Base-by-base conservation (phyloP, 257 asterid genomes). In the Solanum etuberosum region DNA sequence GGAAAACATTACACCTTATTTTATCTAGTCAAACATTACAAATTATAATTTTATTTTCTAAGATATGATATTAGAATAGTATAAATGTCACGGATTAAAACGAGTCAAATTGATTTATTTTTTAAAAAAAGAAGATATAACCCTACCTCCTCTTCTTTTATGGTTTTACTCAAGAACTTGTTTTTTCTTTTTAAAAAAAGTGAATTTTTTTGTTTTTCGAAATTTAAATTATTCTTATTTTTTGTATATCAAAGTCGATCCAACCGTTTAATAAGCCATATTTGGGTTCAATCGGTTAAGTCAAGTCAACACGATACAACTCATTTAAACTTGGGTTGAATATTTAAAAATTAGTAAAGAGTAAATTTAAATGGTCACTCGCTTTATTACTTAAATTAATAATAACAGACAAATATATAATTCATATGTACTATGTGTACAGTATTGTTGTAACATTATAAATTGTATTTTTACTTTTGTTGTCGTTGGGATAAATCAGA, bases 1-100 rank as follows among this genome's bases (percentile, higher is more conserved):
- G 65, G 83, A 83, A 89, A 85, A 15, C 35, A 76, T 63, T n/a
- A n/a, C 71, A 63, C 71, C 84, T 51, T 9, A 9, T 31, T 51
- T 43, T 20, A 43, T 25, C 29, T 31, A 15, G 15, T 14, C 12
- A 38, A 80, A 25, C 2, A 25, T 54, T 25, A 43, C 31, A 46
- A 8, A 27, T 43, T 80, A 43, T n/a, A 0, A 54, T n/a, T 27
- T 78, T 25, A 15, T 9, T 23, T 23, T 18, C 3, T 51, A 51
- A 16, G 61, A 51, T 51, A 51, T 3, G 21, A 51, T 51, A 51
- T 51, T 2, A 16, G 23, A 1, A 16, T 51, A 51, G 9, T 51
- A 51, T 16, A 2, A 51, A 51, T 51, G 9, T 16, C 61, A 18
- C 61, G 9, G 23, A 51, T 51, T 18, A 51, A 51, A 16, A 16